Evolutionary conservation across 2,329 filamentous ascomycete genomes (phyloP).

Genomic region (Waltergamsia citrina): DNA sequence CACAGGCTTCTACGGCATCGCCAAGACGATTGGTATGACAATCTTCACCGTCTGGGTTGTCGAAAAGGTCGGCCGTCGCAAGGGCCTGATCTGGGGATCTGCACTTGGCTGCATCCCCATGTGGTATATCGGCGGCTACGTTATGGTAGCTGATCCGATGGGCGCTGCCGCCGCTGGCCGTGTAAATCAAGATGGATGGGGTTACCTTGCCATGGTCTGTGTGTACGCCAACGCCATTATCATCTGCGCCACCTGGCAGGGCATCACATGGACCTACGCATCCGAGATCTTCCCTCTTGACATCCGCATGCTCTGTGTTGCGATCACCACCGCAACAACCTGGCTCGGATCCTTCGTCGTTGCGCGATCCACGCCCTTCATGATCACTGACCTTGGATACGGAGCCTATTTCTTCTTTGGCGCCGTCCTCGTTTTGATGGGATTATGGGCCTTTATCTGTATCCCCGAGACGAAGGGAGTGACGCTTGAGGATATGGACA

Average conservation of each 20-base stretch:
- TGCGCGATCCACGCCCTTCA: slow-evolving; percentile 26
- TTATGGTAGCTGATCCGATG: slow-evolving; percentile 19
- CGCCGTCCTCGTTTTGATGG: slow-evolving; percentile 29
- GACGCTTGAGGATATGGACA: slow-evolving; percentile 15
- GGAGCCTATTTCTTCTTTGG: slow-evolving; percentile 46
- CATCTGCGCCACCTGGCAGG: slow-evolving; percentile 29
- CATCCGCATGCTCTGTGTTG: slow-evolving; percentile 23
- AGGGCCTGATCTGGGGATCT: slow-evolving; percentile 29
- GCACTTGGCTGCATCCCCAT: slow-evolving; percentile 25
- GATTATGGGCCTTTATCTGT: slow-evolving; percentile 37
- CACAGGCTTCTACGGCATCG: slow-evolving; percentile 16
- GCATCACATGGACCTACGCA: slow-evolving; percentile 32
- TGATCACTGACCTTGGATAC: slow-evolving; percentile 30
- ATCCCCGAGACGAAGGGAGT: slow-evolving; percentile 34
- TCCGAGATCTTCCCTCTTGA: slow-evolving; percentile 35
- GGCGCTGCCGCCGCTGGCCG: slow-evolving; percentile 33
- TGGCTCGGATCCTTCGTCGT: slow-evolving; percentile 30
- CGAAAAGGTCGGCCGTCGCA: slow-evolving; percentile 36
- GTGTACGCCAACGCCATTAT: slow-evolving; percentile 33
- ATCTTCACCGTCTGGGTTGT: slow-evolving; percentile 32
- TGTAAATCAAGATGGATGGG: slow-evolving; percentile 27
- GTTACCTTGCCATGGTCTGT: slow-evolving; percentile 31
- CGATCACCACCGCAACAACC: slow-evolving; percentile 22
- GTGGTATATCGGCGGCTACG: slow-evolving; percentile 27
- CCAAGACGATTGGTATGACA: slow-evolving; percentile 22